Percentiles rank a stretch among this genome's conserved stretches.
Conservation (phyloP, 306 rosid species). For the Rubus idaeus region DNA sequence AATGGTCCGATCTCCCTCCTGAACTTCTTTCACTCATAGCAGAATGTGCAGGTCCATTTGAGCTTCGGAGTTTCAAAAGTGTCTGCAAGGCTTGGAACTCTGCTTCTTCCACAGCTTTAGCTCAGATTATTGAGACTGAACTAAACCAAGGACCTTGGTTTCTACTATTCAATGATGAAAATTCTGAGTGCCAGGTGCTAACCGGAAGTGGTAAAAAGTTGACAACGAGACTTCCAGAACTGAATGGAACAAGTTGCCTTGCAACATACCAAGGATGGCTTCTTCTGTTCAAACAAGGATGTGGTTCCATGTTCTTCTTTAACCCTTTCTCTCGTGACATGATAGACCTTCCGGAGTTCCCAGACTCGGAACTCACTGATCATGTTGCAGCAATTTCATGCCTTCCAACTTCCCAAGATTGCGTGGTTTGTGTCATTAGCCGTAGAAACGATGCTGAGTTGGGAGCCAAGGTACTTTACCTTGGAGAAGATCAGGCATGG, state of each 20-base stretch:
- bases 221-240: conserved; percentile 9
- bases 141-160: conserved; percentile 16
- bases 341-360: conserved; percentile 29
- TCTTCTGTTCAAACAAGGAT: conserved; percentile 6
- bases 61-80: conserved; percentile 23
- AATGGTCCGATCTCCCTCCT: conserved; percentile 31
- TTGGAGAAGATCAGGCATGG: conserved; percentile 7
- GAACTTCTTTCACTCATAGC: conserved; percentile 24
- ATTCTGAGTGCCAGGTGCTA: conserved; percentile 8
- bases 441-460: background rate
- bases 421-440: conserved; percentile 18
- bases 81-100: conserved; percentile 37
- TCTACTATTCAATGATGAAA: conserved; percentile 1
- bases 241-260: conserved; percentile 33
- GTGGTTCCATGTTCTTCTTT: conserved; percentile 28
- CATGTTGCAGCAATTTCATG: conserved; percentile 32
- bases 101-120: conserved; percentile 16
- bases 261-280: conserved; percentile 39
- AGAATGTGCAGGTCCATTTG: conserved; percentile 8
- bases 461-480: background rate
- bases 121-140: background rate
- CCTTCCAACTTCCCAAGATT: conserved; percentile 21
- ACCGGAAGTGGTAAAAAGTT: background rate
- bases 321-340: conserved; percentile 25
- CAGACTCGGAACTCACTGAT: background rate